Conservation (phyloP, 2,329 filamentous ascomycete species). For the Spiromastix sp. region DNA sequence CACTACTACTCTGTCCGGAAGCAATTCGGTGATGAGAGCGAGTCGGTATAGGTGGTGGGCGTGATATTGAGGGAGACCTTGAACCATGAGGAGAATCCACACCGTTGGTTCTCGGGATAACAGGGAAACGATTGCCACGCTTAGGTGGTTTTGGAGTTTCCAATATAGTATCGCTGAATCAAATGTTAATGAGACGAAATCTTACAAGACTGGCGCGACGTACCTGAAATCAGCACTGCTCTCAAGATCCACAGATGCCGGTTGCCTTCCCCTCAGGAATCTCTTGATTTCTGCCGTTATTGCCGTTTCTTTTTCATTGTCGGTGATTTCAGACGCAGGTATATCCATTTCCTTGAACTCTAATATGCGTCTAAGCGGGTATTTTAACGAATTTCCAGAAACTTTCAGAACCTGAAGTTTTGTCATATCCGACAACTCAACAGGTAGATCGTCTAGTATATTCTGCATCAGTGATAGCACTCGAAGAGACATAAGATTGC, state of each 20-base stretch:
- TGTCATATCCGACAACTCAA: slow-evolving; percentile 79
- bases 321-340: slow-evolving; percentile 42
- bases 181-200: slow-evolving; percentile 18
- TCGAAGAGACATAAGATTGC: slow-evolving; percentile 72
- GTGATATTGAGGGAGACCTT: slow-evolving; percentile 55
- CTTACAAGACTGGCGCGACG: neutral
- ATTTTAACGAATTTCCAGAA: slow-evolving; percentile 74
- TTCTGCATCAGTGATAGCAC: slow-evolving; percentile 84
- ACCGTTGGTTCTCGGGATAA: slow-evolving; percentile 49
- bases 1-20: slow-evolving; percentile 29
- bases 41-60: slow-evolving; percentile 66
- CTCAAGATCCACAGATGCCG: slow-evolving; percentile 33
- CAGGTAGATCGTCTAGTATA: slow-evolving; percentile 70
- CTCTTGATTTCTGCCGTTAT: slow-evolving; percentile 52
- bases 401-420: slow-evolving; percentile 84
- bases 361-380: slow-evolving; percentile 62
- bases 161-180: slow-evolving; percentile 61
- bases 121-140: slow-evolving; percentile 48
- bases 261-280: slow-evolving; percentile 41
- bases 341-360: slow-evolving; percentile 57
- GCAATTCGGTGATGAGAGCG: slow-evolving; percentile 65
- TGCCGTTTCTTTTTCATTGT: slow-evolving; percentile 50
- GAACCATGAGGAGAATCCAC: slow-evolving; percentile 54
- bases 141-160: slow-evolving; percentile 67
- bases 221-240: slow-evolving; percentile 37